Base-by-base conservation (phyloP, 139 green algal species). In the Chara braunii region DNA sequence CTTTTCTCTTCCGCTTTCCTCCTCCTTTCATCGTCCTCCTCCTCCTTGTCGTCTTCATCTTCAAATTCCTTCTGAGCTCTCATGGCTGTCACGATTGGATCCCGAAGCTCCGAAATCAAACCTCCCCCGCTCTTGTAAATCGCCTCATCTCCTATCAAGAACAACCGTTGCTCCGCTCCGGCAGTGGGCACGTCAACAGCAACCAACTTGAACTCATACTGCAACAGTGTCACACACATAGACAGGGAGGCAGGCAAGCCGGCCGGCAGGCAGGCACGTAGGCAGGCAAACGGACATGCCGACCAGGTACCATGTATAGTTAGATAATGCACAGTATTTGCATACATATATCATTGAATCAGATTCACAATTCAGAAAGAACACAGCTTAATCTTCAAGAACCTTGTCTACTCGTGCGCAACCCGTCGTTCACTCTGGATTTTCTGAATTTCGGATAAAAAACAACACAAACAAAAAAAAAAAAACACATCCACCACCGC, bases 151-250 rank as follows among this genome's bases (percentile, higher is more conserved):
- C 71, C 71, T 3, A 57, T 42, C 3, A 79, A 24, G 40, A 54
- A 79, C 18, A 79, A 58, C 8, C 66, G 22, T 44, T 62, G 33
- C 5, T 79, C 54, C 37, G 42, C 32, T 36, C 3, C 42, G 3
- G 66, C 64, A 3, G 68, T 60, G 4, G 68, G 51, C 5, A 79
- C 71, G 24, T 79, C 71, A 3, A 79, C 33, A 3, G 71, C 70
- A 3, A 79, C 31, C 24, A 79, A 43, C 70, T 79, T 79, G 68
- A 79, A 79, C 33, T 78, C 35, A 35, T 79, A 78, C 71, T 75
- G 60, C 60, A 70, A 60, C 14, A n/a, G n/a, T n/a, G n/a, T n/a
- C n/a, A n/a, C n/a, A n/a, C n/a, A 40, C 18, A 59, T 40, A 59
- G 50, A 18, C 40, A n/a, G n/a, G 40, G 18, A 18, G 50, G 14